Evolutionary conservation across 495 filamentous ascomycete species (phyloP).

Genomic region (Aspergillus coremiiformis): DNA sequence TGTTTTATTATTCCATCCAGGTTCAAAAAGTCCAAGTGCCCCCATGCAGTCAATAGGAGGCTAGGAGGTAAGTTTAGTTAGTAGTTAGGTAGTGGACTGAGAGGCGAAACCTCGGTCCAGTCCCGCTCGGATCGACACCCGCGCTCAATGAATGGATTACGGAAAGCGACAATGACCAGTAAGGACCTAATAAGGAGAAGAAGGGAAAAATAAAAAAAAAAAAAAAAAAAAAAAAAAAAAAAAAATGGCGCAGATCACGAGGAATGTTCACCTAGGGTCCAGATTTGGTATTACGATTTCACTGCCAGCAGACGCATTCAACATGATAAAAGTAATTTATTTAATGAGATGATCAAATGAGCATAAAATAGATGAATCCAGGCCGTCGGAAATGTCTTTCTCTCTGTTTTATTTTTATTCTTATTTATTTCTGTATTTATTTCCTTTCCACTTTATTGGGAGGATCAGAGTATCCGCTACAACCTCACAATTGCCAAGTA

Average conservation of each 20-base stretch:
- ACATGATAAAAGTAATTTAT: background rate
- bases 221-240: background rate
- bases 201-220: background rate
- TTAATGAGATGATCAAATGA: background rate
- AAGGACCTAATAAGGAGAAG: background rate
- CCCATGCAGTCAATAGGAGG: background rate
- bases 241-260: background rate
- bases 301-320: too few species aligned
- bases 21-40: background rate
- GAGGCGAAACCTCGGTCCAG: constrained; percentile 5
- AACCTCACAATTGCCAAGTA: too few species aligned
- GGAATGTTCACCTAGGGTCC: background rate
- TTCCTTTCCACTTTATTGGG: too few species aligned
- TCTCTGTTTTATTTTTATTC: too few species aligned
- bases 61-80: background rate
- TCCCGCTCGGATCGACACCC: constrained; percentile 6
- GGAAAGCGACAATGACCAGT: background rate
- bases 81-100: too few species aligned
- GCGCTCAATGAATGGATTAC: background rate
- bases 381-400: too few species aligned
- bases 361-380: too few species aligned
- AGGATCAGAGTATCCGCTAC: too few species aligned
- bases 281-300: too few species aligned
- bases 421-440: too few species aligned
- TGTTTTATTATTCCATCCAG: background rate